Conservation (phyloP, 495 filamentous ascomycete genomes). For the Talaromyces thailandensis region DNA sequence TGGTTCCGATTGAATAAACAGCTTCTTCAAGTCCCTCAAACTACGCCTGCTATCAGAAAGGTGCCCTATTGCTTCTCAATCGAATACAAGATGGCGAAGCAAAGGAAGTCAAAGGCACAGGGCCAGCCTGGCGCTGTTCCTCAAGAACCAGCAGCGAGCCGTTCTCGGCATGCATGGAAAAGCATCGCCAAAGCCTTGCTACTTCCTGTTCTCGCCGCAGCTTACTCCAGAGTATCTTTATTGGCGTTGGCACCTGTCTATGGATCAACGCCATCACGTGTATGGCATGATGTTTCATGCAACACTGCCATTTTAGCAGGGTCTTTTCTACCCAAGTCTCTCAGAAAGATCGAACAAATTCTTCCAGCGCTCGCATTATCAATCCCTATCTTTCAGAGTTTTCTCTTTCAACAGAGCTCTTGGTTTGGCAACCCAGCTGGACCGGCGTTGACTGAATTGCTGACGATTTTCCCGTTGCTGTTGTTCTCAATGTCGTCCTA, state of each 20-base stretch:
- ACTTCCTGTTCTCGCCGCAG: conserved; percentile 59
- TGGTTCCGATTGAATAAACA: too few species aligned
- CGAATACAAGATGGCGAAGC: not conserved
- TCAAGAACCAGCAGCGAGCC: not conserved
- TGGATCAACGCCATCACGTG: conserved; percentile 63
- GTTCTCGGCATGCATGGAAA: not conserved
- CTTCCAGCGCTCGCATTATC: conserved; percentile 64
- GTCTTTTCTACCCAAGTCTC: conserved; percentile 35
- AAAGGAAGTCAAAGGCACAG: not conserved
- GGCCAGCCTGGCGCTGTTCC: not conserved
- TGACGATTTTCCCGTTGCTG: conserved; percentile 68
- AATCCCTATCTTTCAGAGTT: conserved; percentile 62
- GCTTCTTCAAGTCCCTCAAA: too few species aligned
- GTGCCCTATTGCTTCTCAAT: not conserved
- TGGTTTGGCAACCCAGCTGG: conserved; percentile 58
- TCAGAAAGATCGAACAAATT: conserved; percentile 30
- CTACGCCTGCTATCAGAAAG: too few species aligned
- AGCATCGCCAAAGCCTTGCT: conserved; percentile 17
- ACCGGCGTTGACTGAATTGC: conserved; percentile 61
- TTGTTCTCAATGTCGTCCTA: conserved; percentile 56
- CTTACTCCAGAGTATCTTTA: conserved; percentile 66
- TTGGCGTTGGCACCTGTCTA: conserved; percentile 76
- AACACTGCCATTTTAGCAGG: conserved; percentile 52
- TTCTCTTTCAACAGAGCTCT: conserved; percentile 54
- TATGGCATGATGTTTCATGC: conserved; percentile 61